Conservation (phyloP, 2,329 filamentous ascomycete species). For the Aspergillus nomiae region DNA sequence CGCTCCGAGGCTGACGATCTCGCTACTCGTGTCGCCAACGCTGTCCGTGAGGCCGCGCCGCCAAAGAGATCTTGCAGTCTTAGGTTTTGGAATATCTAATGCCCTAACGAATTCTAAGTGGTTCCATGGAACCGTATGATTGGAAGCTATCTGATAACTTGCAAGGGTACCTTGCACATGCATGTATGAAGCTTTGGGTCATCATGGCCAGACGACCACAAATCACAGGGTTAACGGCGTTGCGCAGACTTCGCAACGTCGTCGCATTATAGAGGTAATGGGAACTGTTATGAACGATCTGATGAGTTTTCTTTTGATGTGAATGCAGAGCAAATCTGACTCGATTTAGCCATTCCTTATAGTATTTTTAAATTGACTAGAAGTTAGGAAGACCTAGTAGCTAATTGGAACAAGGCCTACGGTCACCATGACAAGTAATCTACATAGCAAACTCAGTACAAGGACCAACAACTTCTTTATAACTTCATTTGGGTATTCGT, state of each 20-base stretch:
- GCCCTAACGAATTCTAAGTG: background rate
- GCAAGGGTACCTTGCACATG: background rate
- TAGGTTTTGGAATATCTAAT: background rate
- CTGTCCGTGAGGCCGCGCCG: conserved; percentile 63
- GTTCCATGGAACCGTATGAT: background rate
- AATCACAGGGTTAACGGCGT: background rate
- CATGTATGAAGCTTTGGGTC: background rate
- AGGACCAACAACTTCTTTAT: background rate
- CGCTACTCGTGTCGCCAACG: conserved; percentile 76
- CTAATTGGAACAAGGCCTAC: background rate
- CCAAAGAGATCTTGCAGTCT: conserved; percentile 25
- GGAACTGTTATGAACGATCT: conserved; percentile 19
- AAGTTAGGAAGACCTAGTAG: background rate
- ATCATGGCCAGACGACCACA: background rate
- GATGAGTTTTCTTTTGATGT: conserved; percentile 14
- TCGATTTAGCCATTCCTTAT: conserved; percentile 1
- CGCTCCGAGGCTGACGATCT: conserved; percentile 88
- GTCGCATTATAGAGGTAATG: conserved; percentile 17
- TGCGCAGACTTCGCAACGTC: conserved; percentile 7
- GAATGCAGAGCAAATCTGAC: background rate
- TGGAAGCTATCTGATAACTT: background rate
- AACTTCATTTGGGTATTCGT: conserved; percentile 1
- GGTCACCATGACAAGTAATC: too few relatives aligned
- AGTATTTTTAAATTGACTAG: background rate
- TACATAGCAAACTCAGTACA: background rate